These are phyloP conservation scores for Trifolium pratense DNA, from an alignment of 306 rosid genomes.

Conservation along the genomic window DNA sequence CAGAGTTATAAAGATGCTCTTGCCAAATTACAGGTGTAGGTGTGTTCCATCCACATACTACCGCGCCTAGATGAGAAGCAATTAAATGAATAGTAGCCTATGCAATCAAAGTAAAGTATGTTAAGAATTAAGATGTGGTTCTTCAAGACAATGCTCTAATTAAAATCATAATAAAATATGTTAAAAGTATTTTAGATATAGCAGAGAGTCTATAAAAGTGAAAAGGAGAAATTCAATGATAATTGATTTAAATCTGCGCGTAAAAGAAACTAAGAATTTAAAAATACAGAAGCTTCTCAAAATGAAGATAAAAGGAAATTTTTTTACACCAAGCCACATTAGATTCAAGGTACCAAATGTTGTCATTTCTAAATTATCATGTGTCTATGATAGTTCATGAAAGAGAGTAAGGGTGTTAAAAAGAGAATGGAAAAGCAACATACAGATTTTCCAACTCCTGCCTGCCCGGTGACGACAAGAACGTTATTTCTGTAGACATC, in stretches of 20 bases:
- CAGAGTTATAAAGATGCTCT: slow-evolving; percentile 78
- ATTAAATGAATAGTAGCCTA: slow-evolving; percentile 75
- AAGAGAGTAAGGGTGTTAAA: slow-evolving; percentile 29
- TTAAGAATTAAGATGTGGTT: slow-evolving; percentile 20
- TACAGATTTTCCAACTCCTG: slow-evolving; percentile 97
- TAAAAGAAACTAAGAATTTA: slow-evolving; percentile 3
- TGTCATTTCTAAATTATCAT: slow-evolving; percentile 19
- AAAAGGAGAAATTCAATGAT: slow-evolving; percentile 25
- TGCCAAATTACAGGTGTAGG: slow-evolving; percentile 94
- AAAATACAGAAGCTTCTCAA: slow-evolving; percentile 3
- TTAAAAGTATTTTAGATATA: not conserved
- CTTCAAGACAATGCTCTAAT: slow-evolving; percentile 3
- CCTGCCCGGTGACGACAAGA: slow-evolving; percentile 81
- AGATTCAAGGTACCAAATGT: slow-evolving; percentile 23
- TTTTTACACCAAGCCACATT: slow-evolving; percentile 25
- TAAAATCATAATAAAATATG: too few relatives aligned
- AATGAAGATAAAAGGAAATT: slow-evolving; percentile 17
- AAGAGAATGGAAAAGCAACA: slow-evolving; percentile 45
- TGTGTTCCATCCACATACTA: slow-evolving; percentile 81
- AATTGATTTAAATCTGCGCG: not conserved
- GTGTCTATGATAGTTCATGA: slow-evolving; percentile 1
- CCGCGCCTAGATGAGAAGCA: slow-evolving; percentile 78
- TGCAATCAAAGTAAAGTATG: slow-evolving; percentile 31
- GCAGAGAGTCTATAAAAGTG: slow-evolving; percentile 29
- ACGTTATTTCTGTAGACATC: slow-evolving; percentile 53